These are phyloP conservation scores for Fusarium devonianum DNA, from an alignment of 2,329 filamentous ascomycete genomes.

Conservation along the genomic window DNA sequence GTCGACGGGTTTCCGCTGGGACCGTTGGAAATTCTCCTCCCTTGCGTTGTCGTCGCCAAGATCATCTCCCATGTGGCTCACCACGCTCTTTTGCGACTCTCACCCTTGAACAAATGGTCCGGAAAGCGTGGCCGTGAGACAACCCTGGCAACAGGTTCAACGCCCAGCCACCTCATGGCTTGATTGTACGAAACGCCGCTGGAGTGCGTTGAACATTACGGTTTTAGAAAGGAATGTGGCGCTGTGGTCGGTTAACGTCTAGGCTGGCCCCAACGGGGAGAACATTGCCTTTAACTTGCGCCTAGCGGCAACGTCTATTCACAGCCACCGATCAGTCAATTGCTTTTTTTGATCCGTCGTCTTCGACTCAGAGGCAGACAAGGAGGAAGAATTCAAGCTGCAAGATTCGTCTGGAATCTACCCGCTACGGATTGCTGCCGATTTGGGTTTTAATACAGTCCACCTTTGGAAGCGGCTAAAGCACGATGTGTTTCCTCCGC, in stretches of 20 bases:
- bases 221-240: slow-evolving; percentile 24
- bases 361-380: slow-evolving; percentile 1
- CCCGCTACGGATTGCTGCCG: too few species aligned
- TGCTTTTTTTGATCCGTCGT: slow-evolving; percentile 3
- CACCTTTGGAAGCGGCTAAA: too few species aligned
- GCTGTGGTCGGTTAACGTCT: slow-evolving; percentile 6
- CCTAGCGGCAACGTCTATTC: slow-evolving; percentile 29
- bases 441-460: too few species aligned
- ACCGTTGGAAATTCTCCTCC: slow-evolving; percentile 28
- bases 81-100: slow-evolving; percentile 10
- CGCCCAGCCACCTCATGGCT: slow-evolving; percentile 33
- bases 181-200: slow-evolving; percentile 9
- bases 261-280: neutral
- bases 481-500: slow-evolving; percentile 15
- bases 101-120: slow-evolving; percentile 5
- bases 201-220: slow-evolving; percentile 14
- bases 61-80: slow-evolving; percentile 30
- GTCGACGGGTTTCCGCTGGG: slow-evolving; percentile 22
- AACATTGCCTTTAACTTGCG: slow-evolving; percentile 17
- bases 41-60: slow-evolving; percentile 23
- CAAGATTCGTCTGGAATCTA: slow-evolving; percentile 15
- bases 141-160: slow-evolving; percentile 6
- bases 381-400: slow-evolving; percentile 30
- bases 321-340: slow-evolving; percentile 26
- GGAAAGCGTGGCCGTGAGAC: slow-evolving; percentile 32